A percentile compares a stretch with the other conserved stretches of the same genome.
phyloP scores from a whole-genome alignment of 2,329 filamentous ascomycete species.

The Chaetomiaceae sp. region DNA sequence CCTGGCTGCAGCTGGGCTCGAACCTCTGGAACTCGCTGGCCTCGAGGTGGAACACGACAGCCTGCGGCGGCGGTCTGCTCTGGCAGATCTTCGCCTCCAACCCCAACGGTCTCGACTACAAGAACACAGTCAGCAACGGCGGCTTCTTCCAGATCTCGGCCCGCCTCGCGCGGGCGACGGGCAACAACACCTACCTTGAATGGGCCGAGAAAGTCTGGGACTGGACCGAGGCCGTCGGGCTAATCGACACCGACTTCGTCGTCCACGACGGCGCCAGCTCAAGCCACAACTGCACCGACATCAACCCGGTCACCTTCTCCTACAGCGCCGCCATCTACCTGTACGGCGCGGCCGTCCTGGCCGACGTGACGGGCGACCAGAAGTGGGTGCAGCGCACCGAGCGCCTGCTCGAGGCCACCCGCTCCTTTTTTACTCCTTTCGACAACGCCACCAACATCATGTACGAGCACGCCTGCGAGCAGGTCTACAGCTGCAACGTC shows the following conservation, averaged over 20 bases:
- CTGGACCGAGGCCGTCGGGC: constrained; percentile 54
- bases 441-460: constrained; percentile 55
- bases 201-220: constrained; percentile 66
- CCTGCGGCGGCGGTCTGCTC: constrained; percentile 67
- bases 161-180: constrained; percentile 65
- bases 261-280: constrained; percentile 62
- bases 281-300: constrained; percentile 47
- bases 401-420: constrained; percentile 47
- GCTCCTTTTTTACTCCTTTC: constrained; percentile 50
- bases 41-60: constrained; percentile 62
- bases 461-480: constrained; percentile 64
- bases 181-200: constrained; percentile 59
- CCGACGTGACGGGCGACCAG: constrained; percentile 52
- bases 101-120: constrained; percentile 71
- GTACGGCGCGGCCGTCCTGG: constrained; percentile 60
- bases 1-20: constrained; percentile 62
- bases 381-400: constrained; percentile 52
- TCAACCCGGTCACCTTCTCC: constrained; percentile 56
- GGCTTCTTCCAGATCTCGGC: constrained; percentile 80
- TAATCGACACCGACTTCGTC: constrained; percentile 52
- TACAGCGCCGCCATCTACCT: constrained; percentile 64
- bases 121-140: constrained; percentile 76
- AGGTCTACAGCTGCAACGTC: constrained; percentile 49
- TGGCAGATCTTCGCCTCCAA: constrained; percentile 82
- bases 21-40: constrained; percentile 71